Evolutionary conservation across 768 basidiomycete species (phyloP).

Genomic region (Epithele typhae): DNA sequence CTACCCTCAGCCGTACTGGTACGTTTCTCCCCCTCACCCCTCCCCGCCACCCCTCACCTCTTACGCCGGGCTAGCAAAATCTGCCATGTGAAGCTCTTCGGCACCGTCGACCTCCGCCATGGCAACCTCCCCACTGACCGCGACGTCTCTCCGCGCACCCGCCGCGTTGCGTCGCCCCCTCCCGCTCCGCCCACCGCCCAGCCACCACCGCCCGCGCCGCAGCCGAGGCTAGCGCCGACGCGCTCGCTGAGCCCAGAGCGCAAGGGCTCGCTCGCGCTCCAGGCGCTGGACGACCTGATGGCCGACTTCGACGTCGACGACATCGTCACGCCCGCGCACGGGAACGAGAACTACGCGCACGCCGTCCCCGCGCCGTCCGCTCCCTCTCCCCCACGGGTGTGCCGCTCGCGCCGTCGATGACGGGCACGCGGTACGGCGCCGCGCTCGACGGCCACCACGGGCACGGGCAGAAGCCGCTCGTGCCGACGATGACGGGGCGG

Average conservation of each 20-base stretch:
- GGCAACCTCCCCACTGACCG: constrained; percentile 63
- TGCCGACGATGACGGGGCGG: constrained; percentile 24
- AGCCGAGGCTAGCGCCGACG: constrained; percentile 37
- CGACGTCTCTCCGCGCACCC: constrained; percentile 34
- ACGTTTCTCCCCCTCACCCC: constrained; percentile 9
- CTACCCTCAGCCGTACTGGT: constrained; percentile 41
- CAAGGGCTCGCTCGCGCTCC: constrained; percentile 4
- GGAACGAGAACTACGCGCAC: neutral
- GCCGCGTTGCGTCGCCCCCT: constrained; percentile 14
- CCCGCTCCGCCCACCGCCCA: constrained; percentile 18
- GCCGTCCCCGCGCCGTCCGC: neutral
- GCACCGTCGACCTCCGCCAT: constrained; percentile 67
- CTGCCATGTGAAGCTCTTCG: constrained; percentile 79
- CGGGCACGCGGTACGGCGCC: constrained; percentile 65
- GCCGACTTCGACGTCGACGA: constrained; percentile 2
- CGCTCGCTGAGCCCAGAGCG: constrained; percentile 32
- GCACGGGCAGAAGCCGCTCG: constrained; percentile 13
- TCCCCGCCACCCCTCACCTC: constrained; percentile 1
- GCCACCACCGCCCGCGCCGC: constrained; percentile 20
- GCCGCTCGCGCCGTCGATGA: constrained; percentile 40
- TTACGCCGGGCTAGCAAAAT: constrained; percentile 64
- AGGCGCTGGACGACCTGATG: constrained; percentile 1
- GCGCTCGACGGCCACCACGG: constrained; percentile 33
- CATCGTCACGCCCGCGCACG: neutral
- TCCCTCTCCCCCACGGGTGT: constrained; percentile 31